Conservation (phyloP, 2,329 filamentous ascomycete species). For the Scopulariopsis brevicaulis region DNA sequence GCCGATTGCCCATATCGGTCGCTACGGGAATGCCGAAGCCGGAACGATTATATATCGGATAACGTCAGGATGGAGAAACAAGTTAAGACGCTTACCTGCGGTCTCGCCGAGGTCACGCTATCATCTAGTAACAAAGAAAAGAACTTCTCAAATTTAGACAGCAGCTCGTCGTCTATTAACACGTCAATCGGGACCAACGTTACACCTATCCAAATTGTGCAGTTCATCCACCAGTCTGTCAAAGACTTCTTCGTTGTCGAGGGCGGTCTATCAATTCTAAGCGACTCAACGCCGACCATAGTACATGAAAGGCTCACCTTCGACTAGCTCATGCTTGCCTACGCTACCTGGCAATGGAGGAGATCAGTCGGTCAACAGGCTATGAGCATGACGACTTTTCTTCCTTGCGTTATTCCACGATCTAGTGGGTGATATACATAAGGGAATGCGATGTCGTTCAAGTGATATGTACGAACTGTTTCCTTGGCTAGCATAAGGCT, state of each 20-base stretch:
- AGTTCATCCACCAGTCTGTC: slow-evolving; percentile 21
- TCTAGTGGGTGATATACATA: not conserved
- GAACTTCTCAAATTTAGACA: too few species aligned
- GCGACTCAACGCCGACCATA: not conserved
- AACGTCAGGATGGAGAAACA: slow-evolving; percentile 1
- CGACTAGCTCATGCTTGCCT: slow-evolving; percentile 11
- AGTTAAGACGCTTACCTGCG: slow-evolving; percentile 14
- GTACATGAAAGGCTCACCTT: too few species aligned
- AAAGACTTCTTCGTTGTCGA: slow-evolving; percentile 19
- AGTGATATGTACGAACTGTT: not conserved
- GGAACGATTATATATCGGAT: slow-evolving; percentile 9
- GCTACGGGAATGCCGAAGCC: slow-evolving; percentile 9
- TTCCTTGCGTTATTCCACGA: not conserved
- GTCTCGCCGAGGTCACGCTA: slow-evolving; percentile 17
- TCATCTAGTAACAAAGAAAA: too few species aligned
- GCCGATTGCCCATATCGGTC: slow-evolving; percentile 10
- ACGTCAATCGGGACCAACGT: too few species aligned
- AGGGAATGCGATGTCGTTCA: not conserved
- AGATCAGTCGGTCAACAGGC: not conserved
- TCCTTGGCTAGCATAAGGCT: not conserved
- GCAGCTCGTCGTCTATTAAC: too few species aligned
- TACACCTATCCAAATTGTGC: slow-evolving; percentile 10
- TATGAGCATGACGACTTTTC: not conserved
- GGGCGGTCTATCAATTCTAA: slow-evolving; percentile 10
- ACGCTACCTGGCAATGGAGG: slow-evolving; percentile 13